These are phyloP conservation scores for Tolypocladium paradoxum DNA, from an alignment of 2,329 filamentous ascomycete genomes.

Conservation along the genomic window DNA sequence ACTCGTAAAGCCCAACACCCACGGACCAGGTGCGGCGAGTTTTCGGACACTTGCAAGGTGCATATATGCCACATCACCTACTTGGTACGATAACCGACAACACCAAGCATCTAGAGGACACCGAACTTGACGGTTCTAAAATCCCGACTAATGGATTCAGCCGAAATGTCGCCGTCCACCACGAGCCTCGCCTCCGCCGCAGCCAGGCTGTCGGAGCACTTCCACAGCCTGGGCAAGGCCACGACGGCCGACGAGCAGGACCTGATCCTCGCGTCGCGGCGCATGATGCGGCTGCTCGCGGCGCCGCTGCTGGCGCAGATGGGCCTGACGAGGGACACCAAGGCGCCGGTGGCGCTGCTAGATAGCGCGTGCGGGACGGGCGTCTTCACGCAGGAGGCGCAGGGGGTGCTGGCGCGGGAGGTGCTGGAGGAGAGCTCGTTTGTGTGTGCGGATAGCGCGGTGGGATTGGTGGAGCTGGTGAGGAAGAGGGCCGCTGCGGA, in stretches of 20 bases:
- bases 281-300: conserved; percentile 9
- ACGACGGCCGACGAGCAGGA: conserved; percentile 1
- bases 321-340: conserved; percentile 7
- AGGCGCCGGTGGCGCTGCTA: conserved; percentile 28
- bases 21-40: conserved; percentile 4
- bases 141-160: too few relatives aligned
- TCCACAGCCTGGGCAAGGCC: conserved; percentile 1
- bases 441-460: conserved; percentile 37
- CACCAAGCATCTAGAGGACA: background rate
- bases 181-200: conserved; percentile 1
- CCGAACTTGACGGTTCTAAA: background rate
- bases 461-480: conserved; percentile 28
- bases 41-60: conserved; percentile 17
- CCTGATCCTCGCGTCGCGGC: conserved; percentile 5
- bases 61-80: background rate
- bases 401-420: conserved; percentile 24
- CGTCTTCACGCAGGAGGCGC: conserved; percentile 33
- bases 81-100: too few relatives aligned
- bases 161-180: conserved; percentile 1
- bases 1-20: background rate
- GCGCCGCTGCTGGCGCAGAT: conserved; percentile 14
- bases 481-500: conserved; percentile 26
- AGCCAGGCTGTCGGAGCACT: conserved; percentile 4
- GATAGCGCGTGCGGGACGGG: conserved; percentile 45
- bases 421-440: conserved; percentile 32